A percentile compares a stretch with the other conserved stretches of the same genome.
These are phyloP conservation scores for Fraxinus sp. DNA, from an alignment of 305 asterid genomes.

Conservation along the genomic window DNA sequence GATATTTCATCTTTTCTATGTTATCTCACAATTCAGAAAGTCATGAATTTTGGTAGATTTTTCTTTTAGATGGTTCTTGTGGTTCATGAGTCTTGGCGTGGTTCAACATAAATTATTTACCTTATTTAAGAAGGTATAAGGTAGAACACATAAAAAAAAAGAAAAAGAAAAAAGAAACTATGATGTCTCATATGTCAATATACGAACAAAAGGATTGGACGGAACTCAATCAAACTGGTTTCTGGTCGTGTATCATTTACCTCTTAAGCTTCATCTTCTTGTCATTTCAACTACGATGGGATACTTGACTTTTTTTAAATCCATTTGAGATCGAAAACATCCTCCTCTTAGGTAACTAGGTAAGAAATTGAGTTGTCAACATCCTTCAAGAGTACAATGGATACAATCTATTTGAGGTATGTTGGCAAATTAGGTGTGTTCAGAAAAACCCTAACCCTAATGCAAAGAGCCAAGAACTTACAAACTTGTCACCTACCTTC, in stretches of 20 bases:
- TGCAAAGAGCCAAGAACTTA: background rate
- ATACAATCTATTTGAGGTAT: background rate
- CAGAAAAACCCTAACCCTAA: background rate
- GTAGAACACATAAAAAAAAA: background rate
- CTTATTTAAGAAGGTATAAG: background rate
- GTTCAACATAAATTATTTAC: background rate
- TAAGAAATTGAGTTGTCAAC: background rate
- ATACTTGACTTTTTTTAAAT: background rate
- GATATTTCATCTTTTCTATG: background rate
- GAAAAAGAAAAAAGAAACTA: background rate
- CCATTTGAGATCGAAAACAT: background rate
- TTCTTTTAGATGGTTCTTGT: background rate
- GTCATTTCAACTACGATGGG: background rate
- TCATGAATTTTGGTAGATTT: background rate
- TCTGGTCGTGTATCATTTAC: background rate
- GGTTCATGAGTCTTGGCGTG: background rate
- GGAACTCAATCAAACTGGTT: background rate
- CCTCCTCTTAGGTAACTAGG: background rate
- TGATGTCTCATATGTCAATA: background rate
- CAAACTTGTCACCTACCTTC: background rate
- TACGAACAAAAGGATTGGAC: background rate
- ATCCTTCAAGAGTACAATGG: background rate
- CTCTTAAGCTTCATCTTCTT: background rate
- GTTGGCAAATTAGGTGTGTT: background rate
- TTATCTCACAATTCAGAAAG: background rate